Evolutionary conservation across 2,329 filamentous ascomycete genomes (phyloP), one percentile per base, ranked within the genome.

Genomic region (Cercospora sp.): DNA sequence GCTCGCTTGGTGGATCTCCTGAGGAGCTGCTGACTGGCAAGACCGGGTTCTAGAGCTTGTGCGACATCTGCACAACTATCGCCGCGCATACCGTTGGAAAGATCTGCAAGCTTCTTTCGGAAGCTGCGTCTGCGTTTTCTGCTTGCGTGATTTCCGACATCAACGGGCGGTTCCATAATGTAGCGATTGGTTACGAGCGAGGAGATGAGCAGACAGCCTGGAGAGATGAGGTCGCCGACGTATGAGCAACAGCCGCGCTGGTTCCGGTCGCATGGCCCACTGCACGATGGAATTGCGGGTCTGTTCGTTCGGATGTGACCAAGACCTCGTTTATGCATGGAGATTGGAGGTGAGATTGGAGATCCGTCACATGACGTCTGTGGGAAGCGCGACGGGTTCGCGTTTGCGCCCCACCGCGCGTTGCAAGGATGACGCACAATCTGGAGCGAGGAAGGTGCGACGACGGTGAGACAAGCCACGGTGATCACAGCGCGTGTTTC

Each of bases 211-310:
- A 26, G 37, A 5, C 59, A 61, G 34, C 24, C n/a, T 49, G 32
- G 5, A 21, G 59, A 61, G 59, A 61, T 61, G 59, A 61, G 37
- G 18, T 45, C 43, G 43, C 43, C 43, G 43, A 24, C n/a, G n/a
- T 18, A 49, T 24, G 43, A 24, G 18, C 59, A 61, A 61, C 59
- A 40, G 59, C 59, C 18, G 26, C 30, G 57, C 30, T 34, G 26
- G 30, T 59, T 59, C 57, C 59, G 34, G 37, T 16, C 37, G n/a
- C 18, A 24, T 61, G 59, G 59, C 18, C n/a, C 13, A 43, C 34
- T 61, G 59, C 59, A 61, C 59, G 59, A 40, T 40, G 32, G 26
- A 37, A 61, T 45, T 61, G 59, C 37, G 59, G 59, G 37, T 61
- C 59, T 26, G 34, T 40, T 61, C 32, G 40, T 18, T 49, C 43